phyloP scores from a whole-genome alignment of 441 rosid genomes.

The Gossypium schwendimanii region DNA sequence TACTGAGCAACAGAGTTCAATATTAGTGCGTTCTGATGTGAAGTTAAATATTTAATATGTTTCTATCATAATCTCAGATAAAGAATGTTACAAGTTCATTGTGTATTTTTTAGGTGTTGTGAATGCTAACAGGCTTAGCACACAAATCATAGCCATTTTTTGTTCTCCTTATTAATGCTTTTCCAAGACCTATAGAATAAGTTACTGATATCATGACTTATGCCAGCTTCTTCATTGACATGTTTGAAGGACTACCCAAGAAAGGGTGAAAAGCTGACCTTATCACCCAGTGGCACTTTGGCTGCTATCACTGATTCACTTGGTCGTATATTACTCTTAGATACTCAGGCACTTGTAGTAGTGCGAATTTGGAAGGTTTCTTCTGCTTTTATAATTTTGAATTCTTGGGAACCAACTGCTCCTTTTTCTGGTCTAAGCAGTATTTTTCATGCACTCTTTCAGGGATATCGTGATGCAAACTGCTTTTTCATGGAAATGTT shows the following conservation, averaged over 20 bases:
- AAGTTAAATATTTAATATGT: neutral
- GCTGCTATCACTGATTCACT: conserved; percentile 97
- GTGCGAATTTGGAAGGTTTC: conserved; percentile 93
- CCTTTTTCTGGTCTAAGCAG: neutral
- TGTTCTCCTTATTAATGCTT: neutral
- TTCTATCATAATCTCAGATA: neutral
- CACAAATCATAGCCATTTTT: neutral
- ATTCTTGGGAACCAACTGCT: neutral
- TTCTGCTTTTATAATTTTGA: conserved; percentile 3
- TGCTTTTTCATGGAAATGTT: conserved; percentile 92
- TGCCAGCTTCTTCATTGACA: conserved; percentile 84
- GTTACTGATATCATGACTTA: conserved; percentile 12
- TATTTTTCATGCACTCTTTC: conserved; percentile 9
- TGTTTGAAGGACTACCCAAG: conserved; percentile 93
- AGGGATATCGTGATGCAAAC: conserved; percentile 98
- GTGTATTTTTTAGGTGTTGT: neutral
- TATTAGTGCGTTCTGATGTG: neutral
- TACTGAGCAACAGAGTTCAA: neutral
- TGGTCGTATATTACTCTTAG: conserved; percentile 89
- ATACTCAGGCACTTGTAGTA: conserved; percentile 89
- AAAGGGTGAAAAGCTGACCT: conserved; percentile 83
- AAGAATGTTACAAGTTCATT: neutral
- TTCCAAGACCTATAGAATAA: neutral
- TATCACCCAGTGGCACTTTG: conserved; percentile 94
- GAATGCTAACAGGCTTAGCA: neutral